A percentile compares a stretch with the other conserved stretches of the same genome.
These are phyloP conservation scores for Calonectria leucothoes DNA, from an alignment of 2,329 filamentous ascomycete genomes.

Conservation along the genomic window DNA sequence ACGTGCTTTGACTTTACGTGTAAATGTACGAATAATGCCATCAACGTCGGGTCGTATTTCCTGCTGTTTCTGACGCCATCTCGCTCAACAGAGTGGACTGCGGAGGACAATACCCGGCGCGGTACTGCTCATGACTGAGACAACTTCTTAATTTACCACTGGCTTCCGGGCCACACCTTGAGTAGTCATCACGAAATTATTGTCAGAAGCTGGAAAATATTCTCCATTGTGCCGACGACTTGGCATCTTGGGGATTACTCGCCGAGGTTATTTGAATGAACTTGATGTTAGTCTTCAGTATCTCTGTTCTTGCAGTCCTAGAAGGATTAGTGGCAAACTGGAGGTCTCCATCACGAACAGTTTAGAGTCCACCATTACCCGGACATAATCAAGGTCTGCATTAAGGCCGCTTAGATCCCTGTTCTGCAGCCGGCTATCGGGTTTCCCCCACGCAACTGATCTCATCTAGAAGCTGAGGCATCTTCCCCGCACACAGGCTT, in stretches of 20 bases:
- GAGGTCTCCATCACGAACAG: not conserved
- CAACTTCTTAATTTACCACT: not conserved
- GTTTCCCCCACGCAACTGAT: not conserved
- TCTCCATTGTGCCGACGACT: too few relatives aligned
- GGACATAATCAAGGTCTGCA: not conserved
- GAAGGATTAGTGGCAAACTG: not conserved
- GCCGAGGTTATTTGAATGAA: too few relatives aligned
- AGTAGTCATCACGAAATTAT: not conserved
- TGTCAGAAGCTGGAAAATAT: too few relatives aligned
- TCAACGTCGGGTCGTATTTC: not conserved
- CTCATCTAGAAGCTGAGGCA: not conserved
- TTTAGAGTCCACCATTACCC: not conserved
- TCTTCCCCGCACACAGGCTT: not conserved
- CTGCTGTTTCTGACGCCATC: not conserved
- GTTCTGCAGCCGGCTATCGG: not conserved
- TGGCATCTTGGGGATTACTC: too few relatives aligned
- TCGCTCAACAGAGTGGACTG: not conserved
- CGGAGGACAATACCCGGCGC: not conserved
- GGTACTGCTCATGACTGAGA: not conserved
- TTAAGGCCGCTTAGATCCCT: not conserved
- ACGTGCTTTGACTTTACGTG: not conserved
- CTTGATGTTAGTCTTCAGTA: not conserved
- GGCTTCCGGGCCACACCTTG: not conserved
- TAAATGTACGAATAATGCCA: not conserved
- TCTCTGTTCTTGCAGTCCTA: not conserved